Evolutionary conservation across 768 basidiomycete species (phyloP), one percentile per base, ranked within the genome.

Genomic region (Tremella mesenterica): DNA sequence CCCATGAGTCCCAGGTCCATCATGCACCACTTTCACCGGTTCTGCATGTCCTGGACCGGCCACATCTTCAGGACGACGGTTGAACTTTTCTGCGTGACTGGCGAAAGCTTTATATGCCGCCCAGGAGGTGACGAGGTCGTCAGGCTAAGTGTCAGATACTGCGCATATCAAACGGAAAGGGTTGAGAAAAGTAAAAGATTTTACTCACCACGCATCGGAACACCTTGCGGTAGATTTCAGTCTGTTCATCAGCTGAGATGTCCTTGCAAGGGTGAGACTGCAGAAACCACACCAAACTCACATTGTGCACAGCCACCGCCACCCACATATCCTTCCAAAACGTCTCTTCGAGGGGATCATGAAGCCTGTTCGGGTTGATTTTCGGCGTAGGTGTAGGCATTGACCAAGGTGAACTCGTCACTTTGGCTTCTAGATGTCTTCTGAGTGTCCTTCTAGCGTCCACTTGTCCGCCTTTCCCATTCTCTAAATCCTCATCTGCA

Each of bases 291-390:
- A 33, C 20, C 34, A 0, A 28, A 76, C 86, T 57, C 49, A 92
- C 90, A 71, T 97, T 99, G 63, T 91, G 85, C 20, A 81, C 81
- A 0, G 93, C 91, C 45, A 82, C 83, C 13, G 87, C 82, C 2
- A 85, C 78, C 93, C 95, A 99, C 31, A 86, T 80, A 56, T 85
- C 79, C 65, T 85, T 85, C 89, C 88, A 96, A 70, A 97, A 97
- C 41, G 72, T 75, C 54, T 92, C 88, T 59, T 77, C 80, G 33
- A 97, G 78, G 12, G 93, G 93, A 71, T 99, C 93, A 54, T 86
- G 84, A 58, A 99, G 91, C 28, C 80, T 82, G 53, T 86, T 74
- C 1, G 85, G 80, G 58, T 86, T 83, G 34, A 93, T 80, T 29
- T 77, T 74, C 4, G 89, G 89, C n/a, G 81, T 80, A 1, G 79